phyloP scores from a whole-genome alignment of 495 filamentous ascomycete genomes.

The Aspergillus leporis region DNA sequence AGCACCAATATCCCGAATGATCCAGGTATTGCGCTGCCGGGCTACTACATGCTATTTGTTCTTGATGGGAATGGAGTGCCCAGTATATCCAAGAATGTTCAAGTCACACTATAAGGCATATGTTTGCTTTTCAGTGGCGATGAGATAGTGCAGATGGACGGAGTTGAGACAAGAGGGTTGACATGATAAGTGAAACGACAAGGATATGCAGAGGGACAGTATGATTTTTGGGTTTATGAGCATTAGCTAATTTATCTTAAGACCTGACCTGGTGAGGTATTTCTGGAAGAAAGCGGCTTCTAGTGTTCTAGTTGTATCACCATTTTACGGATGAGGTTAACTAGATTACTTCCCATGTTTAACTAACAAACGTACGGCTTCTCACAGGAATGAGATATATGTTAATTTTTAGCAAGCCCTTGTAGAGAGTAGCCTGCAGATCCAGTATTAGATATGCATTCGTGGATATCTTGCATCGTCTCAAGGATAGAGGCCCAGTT shows the following conservation, averaged over 20 bases:
- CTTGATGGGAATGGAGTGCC: slow-evolving; percentile 50
- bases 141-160: background rate
- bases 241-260: background rate
- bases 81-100: slow-evolving; percentile 34
- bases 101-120: slow-evolving; percentile 3
- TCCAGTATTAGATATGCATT: slow-evolving; percentile 1
- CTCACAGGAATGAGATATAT: no score
- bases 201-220: background rate
- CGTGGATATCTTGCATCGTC: slow-evolving; percentile 62
- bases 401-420: no score
- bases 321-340: no score
- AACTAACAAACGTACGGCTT: no score
- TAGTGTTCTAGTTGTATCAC: no score
- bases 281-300: no score
- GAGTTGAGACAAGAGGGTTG: background rate
- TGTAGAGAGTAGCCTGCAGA: no score
- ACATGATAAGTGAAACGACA: background rate
- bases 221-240: background rate
- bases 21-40: slow-evolving; percentile 52
- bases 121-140: background rate
- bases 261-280: no score
- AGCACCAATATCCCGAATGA: slow-evolving; percentile 44
- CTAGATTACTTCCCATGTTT: no score
- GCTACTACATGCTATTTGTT: slow-evolving; percentile 60
- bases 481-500: slow-evolving; percentile 67